Evolutionary conservation across 352 stramenopile species (phyloP), one percentile per base, ranked within the genome.

Genomic region (Phytophthora nicotianae): DNA sequence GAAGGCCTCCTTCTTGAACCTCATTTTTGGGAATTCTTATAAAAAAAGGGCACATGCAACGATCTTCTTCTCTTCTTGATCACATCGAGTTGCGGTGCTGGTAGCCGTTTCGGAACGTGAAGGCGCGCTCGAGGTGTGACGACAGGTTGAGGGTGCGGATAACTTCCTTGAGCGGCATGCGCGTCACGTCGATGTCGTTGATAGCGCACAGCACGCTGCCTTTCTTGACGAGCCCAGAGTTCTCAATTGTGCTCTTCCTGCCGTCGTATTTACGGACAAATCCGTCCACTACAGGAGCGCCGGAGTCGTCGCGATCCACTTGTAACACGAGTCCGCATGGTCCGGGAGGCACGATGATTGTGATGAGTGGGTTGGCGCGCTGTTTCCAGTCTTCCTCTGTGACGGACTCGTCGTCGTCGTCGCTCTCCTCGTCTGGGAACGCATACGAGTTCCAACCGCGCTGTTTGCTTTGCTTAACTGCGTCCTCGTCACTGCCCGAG

Each of bases 161-260:
- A 13, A 93, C 84, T 40, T 95, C 82, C 41, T 77, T 76, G 27
- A 90, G 69, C 54, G 80, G 70, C 70, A 90, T 82, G 42, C 61
- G 67, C 50, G 76, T 75, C 46, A 95, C 81, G 58, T 91, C 85
- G 9, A 88, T 80, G 63, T 89, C 80, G 72, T 95, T 90, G 72
- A 95, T 91, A 29, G 81, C 79, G 37, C 79, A 89, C 35, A 95
- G 63, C 40, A 86, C 73, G 48, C 80, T 91, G 48, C 86, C 86
- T 53, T 75, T 79, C 24, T 67, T 59, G 17, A 95, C 75, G 33
- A 93, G 73, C 7, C 63, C 71, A 53, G 77, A 86, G 68, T 89
- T 89, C 68, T 95, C 86, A 54, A 95, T 91, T 10, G 81, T 79
- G 29, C 84, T 81, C 57, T 88, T 89, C 9, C 71, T 61, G 26